Percentiles rank a stretch among this genome's conserved stretches.
These are phyloP conservation scores for Sphagnum magellanicum DNA, from an alignment of 228 moss, liverwort and hornwort species.

Conservation along the genomic window DNA sequence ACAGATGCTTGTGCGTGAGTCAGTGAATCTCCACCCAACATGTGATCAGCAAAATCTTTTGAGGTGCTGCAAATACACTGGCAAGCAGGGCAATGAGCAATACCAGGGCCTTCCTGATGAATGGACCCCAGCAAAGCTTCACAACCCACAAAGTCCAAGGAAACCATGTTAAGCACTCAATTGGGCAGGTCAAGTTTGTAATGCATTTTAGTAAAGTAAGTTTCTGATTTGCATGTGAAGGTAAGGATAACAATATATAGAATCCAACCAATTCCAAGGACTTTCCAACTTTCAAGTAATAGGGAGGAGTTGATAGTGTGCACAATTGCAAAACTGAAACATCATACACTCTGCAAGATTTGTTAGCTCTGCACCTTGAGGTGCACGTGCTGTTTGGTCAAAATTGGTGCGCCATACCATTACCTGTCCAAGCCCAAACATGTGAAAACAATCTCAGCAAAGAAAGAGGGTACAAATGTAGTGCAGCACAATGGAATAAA, in stretches of 20 bases:
- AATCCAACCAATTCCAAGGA: too few species aligned
- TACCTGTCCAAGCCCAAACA: slow-evolving; percentile 27
- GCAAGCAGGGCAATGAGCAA: slow-evolving; percentile 62
- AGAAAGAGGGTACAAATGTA: neutral
- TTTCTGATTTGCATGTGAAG: too few species aligned
- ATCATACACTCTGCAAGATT: neutral
- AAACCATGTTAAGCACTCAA: neutral
- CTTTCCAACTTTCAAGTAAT: too few species aligned
- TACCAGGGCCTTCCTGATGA: slow-evolving; percentile 53
- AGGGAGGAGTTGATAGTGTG: too few species aligned
- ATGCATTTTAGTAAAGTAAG: too few species aligned
- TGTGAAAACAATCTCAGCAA: neutral
- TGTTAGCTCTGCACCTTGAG: slow-evolving; percentile 33
- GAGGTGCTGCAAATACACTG: slow-evolving; percentile 66
- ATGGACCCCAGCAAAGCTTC: slow-evolving; percentile 39
- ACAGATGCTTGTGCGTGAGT: slow-evolving; percentile 1
- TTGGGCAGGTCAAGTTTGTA: too few species aligned
- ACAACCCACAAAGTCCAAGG: neutral
- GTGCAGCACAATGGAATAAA: neutral
- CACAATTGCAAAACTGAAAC: neutral
- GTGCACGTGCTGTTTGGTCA: slow-evolving; percentile 34
- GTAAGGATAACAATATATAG: too few species aligned
- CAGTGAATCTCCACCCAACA: slow-evolving; percentile 25
- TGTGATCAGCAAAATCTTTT: slow-evolving; percentile 38
- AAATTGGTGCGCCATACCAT: slow-evolving; percentile 78